Evolutionary conservation across 2,329 filamentous ascomycete genomes (phyloP).

Genomic region (Epichloe uncinata): DNA sequence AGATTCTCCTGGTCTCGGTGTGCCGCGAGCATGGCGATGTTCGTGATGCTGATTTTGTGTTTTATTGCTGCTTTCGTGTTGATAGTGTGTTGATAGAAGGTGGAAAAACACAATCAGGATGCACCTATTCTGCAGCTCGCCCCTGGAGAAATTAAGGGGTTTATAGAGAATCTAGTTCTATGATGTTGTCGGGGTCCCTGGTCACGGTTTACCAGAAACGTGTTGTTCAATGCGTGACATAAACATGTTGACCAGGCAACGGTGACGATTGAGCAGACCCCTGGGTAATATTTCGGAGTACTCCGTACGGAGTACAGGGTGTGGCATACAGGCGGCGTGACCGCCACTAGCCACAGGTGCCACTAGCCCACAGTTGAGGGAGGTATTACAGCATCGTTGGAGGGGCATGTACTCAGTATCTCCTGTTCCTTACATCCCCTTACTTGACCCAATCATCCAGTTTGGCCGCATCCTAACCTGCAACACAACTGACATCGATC

Average conservation of each 20-base stretch:
- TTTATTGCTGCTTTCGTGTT: neutral
- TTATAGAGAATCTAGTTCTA: neutral
- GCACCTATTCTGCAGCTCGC: neutral
- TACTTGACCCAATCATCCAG: constrained; percentile 17
- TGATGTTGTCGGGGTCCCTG: constrained; percentile 10
- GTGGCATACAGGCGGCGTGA: constrained; percentile 3
- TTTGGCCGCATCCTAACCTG: constrained; percentile 19
- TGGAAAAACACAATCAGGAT: neutral
- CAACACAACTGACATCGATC: constrained; percentile 16
- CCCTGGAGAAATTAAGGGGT: neutral
- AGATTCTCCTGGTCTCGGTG: constrained; percentile 82
- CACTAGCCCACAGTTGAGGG: neutral
- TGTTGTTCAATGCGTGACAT: constrained; percentile 1
- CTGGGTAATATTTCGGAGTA: too few species aligned
- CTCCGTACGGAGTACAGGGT: neutral
- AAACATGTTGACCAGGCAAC: constrained; percentile 17
- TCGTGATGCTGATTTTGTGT: neutral
- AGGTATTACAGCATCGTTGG: constrained; percentile 14
- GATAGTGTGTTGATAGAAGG: neutral
- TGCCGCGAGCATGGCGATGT: constrained; percentile 53
- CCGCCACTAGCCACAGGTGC: constrained; percentile 18
- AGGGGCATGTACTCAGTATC: constrained; percentile 20
- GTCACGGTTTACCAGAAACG: constrained; percentile 2
- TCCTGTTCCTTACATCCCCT: constrained; percentile 15
- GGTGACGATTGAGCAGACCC: constrained; percentile 3